These are phyloP conservation scores for Boletus subparvulus DNA, from an alignment of 768 basidiomycete genomes.

Conservation along the genomic window DNA sequence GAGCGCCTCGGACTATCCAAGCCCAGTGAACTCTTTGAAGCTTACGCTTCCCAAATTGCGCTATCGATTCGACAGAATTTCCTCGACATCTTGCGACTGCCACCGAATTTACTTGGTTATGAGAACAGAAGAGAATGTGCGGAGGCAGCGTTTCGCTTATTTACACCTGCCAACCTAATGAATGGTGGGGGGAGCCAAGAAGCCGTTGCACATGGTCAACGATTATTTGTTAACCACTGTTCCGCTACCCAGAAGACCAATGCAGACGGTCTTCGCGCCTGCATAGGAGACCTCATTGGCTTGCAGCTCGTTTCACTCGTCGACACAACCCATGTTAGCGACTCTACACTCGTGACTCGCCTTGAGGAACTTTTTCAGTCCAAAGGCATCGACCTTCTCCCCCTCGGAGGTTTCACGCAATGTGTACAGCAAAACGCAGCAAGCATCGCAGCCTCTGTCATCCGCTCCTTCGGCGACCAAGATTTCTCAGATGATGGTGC, in stretches of 20 bases:
- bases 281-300: slow-evolving; percentile 71
- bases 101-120: slow-evolving; percentile 77
- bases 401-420: slow-evolving; percentile 34
- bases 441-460: slow-evolving; percentile 53
- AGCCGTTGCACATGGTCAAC: slow-evolving; percentile 37
- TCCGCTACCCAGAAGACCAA: slow-evolving; percentile 49
- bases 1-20: slow-evolving; percentile 62
- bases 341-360: slow-evolving; percentile 22
- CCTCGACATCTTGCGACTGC: slow-evolving; percentile 58
- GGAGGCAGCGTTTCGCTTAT: slow-evolving; percentile 60
- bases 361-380: slow-evolving; percentile 38
- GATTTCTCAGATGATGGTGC: slow-evolving; percentile 53
- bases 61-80: slow-evolving; percentile 55
- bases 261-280: slow-evolving; percentile 54
- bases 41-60: slow-evolving; percentile 77
- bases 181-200: slow-evolving; percentile 34
- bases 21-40: slow-evolving; percentile 66
- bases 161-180: slow-evolving; percentile 67
- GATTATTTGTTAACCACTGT: slow-evolving; percentile 62
- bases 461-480: slow-evolving; percentile 67
- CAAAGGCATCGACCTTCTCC: slow-evolving; percentile 31
- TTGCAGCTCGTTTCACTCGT: slow-evolving; percentile 53
- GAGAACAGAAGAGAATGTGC: slow-evolving; percentile 63
- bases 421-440: slow-evolving; percentile 50
- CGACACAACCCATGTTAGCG: slow-evolving; percentile 27